phyloP scores from a whole-genome alignment of 805 yeast genomes.

The Hyphopichia homilentoma region DNA sequence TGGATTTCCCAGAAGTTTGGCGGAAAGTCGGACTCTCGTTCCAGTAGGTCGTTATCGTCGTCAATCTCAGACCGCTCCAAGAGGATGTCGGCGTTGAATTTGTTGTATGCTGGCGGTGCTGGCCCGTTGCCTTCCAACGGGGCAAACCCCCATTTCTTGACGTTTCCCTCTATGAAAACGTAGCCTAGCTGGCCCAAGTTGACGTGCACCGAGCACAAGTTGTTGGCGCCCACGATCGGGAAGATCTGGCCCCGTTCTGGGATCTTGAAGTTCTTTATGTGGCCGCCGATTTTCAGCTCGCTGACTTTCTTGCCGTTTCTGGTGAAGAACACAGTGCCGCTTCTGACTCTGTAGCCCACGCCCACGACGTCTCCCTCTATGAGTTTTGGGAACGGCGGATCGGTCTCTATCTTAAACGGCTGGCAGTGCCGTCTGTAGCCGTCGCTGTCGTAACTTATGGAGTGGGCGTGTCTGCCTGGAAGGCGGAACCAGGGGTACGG shows the following conservation, averaged over 20 bases:
- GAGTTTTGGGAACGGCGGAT: slow-evolving; percentile 51
- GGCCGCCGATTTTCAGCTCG: slow-evolving; percentile 81
- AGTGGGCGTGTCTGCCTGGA: slow-evolving; percentile 87
- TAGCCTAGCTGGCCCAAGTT: slow-evolving; percentile 88
- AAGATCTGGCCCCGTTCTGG: slow-evolving; percentile 54
- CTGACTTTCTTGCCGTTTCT: slow-evolving; percentile 87
- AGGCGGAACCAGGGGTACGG: slow-evolving; percentile 93
- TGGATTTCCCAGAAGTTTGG: slow-evolving; percentile 52
- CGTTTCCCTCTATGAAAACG: slow-evolving; percentile 89
- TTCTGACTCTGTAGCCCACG: slow-evolving; percentile 76
- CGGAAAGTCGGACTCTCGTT: slow-evolving; percentile 48
- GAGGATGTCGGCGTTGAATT: slow-evolving; percentile 72
- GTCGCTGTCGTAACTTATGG: slow-evolving; percentile 82
- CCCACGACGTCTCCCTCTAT: slow-evolving; percentile 91
- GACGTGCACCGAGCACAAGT: slow-evolving; percentile 78
- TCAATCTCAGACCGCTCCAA: slow-evolving; percentile 61
- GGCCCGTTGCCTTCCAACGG: slow-evolving; percentile 82
- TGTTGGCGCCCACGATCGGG: slow-evolving; percentile 88
- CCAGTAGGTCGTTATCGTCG: slow-evolving; percentile 44
- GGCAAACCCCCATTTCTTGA: slow-evolving; percentile 95
- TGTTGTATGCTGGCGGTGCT: slow-evolving; percentile 91
- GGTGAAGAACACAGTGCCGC: slow-evolving; percentile 89
- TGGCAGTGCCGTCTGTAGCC: slow-evolving; percentile 80
- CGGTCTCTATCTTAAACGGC: slow-evolving; percentile 55
- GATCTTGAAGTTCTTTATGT: slow-evolving; percentile 64